Base-by-base conservation (phyloP, 371 early-diverging fungal species). In the Sporodiniella umbellata region DNA sequence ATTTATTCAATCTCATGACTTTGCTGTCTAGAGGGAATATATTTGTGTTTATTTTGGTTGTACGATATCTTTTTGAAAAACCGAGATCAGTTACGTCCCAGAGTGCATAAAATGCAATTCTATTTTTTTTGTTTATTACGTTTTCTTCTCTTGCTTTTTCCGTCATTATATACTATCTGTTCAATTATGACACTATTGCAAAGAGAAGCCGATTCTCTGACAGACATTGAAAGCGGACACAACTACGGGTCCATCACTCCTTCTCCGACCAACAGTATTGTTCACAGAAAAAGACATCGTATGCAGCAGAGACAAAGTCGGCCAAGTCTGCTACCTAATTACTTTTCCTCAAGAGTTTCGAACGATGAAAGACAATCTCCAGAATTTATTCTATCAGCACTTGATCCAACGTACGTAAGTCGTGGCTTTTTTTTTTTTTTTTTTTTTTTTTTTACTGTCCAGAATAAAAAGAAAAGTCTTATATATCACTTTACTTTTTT, bases 321-420 rank as follows among this genome's bases (percentile, higher is more conserved):
- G 43, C 48, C 58, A 33, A 50, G 40, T n/a, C 7, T 45, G 11
- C 17, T 43, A 35, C 31, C 33, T 15, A 51, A 19, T 24, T 40
- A 8, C 15, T 40, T 46, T 28, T 45, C 43, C 17, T 38, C 58
- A 8, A 43, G 17, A 24, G 5, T 1, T 6, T 23, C 26, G 25
- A 28, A 43, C 8, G 26, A 43, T 21, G 42, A 5, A 19, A 42
- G 42, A 19, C 42, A 6, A 21, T 22, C 22, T 38, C 21, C 48
- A 2, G 38, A 75, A 28, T 54, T 71, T 23, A 70, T 75, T 18
- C 53, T 75, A 33, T 66, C 72, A 11, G 50, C 57, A 17, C 51
- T 62, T 23, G 62, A 62, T 39, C 62, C 57, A 50, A 62, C 44
- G 62, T 62, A 56, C 18, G n/a, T 46, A 11, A 26, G 30, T 28